Conservation (phyloP, 2,329 filamentous ascomycete species). For the Raffaelea albimanens region DNA sequence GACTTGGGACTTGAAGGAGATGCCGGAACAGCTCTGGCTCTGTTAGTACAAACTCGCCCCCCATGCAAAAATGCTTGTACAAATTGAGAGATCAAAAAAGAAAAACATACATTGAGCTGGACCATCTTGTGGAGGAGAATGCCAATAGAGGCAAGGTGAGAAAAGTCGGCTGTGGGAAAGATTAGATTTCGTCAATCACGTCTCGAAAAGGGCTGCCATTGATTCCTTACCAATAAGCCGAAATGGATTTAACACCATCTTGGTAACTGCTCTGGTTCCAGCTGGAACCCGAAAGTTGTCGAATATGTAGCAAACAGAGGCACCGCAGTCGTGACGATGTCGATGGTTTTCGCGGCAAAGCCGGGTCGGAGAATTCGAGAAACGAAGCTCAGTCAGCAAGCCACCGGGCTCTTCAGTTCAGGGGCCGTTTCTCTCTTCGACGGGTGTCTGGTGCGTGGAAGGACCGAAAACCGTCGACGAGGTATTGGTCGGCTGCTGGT, state of each 20-base stretch:
- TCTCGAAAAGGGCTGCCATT: no score
- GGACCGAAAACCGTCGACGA: no score
- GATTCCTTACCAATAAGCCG: slow-evolving; percentile 39
- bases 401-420: no score
- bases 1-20: slow-evolving; percentile 97
- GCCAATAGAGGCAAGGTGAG: slow-evolving; percentile 86
- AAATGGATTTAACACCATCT: slow-evolving; percentile 48
- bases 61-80: background rate
- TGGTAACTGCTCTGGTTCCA: slow-evolving; percentile 8
- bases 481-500: no score
- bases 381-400: no score
- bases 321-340: no score
- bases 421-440: no score
- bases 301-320: no score
- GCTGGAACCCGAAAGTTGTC: no score
- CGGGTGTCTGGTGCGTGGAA: no score
- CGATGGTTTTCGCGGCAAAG: no score
- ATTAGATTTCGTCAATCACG: background rate
- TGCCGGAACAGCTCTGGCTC: slow-evolving; percentile 83
- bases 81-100: background rate
- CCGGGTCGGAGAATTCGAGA: no score
- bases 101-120: slow-evolving; percentile 66
- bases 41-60: slow-evolving; percentile 7
- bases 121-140: slow-evolving; percentile 97
- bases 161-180: slow-evolving; percentile 71